These are phyloP conservation scores for Candida albicans DNA, from an alignment of 1,139 yeast species.

Conservation along the genomic window DNA sequence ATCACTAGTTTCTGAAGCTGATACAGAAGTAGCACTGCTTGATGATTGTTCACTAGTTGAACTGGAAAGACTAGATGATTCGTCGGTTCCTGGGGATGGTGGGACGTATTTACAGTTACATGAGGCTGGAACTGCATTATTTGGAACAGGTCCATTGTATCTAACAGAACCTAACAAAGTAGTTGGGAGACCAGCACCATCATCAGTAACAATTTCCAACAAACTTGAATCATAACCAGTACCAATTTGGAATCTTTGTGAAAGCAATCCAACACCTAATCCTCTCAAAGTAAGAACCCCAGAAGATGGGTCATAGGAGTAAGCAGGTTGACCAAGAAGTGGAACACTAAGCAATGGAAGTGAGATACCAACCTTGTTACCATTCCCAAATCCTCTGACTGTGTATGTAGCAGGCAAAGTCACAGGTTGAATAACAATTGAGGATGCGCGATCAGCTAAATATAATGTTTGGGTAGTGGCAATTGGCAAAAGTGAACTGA, in stretches of 20 bases:
- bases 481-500: conserved; percentile 19
- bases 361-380: conserved; percentile 27
- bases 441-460: conserved; percentile 20
- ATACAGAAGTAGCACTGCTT: not conserved
- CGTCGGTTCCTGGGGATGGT: conserved; percentile 13
- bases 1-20: not conserved
- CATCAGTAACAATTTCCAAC: conserved; percentile 17
- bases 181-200: conserved; percentile 16
- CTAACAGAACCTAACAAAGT: conserved; percentile 14
- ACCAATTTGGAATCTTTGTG: conserved; percentile 26
- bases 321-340: conserved; percentile 15
- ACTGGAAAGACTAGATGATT: conserved; percentile 2
- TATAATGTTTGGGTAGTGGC: conserved; percentile 24
- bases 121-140: conserved; percentile 15
- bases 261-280: conserved; percentile 6
- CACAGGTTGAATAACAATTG: conserved; percentile 21
- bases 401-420: conserved; percentile 22
- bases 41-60: conserved; percentile 6
- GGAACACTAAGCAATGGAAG: conserved; percentile 16
- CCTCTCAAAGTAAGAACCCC: conserved; percentile 23
- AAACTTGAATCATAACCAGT: conserved; percentile 17
- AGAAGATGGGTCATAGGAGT: conserved; percentile 16
- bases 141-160: conserved; percentile 20
- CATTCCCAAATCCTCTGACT: conserved; percentile 34
- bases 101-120: conserved; percentile 19